A percentile compares a stretch with the other conserved stretches of the same genome.
phyloP scores from a whole-genome alignment of 2,329 filamentous ascomycete genomes.

The Sclerotinia spermophila region DNA sequence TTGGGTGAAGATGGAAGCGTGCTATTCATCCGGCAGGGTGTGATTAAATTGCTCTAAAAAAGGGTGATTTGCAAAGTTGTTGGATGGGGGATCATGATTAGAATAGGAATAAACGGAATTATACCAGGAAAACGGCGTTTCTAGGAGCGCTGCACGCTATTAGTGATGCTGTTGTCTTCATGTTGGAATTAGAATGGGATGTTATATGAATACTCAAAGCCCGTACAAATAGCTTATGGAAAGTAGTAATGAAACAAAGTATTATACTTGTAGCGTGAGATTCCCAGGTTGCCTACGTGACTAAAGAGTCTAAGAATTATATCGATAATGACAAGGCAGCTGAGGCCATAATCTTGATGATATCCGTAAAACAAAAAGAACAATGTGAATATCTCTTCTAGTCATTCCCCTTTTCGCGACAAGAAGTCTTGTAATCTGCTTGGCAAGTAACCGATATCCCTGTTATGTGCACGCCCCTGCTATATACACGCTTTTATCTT shows the following conservation, averaged over 20 bases:
- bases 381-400: background rate
- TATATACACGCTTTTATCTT: too few relatives aligned
- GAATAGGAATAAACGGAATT: background rate
- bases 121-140: background rate
- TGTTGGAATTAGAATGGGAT: background rate
- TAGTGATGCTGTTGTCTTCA: background rate
- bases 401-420: background rate
- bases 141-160: background rate
- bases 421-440: background rate
- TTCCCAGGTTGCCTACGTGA: background rate
- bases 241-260: background rate
- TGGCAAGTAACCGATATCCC: background rate
- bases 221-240: background rate
- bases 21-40: background rate
- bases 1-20: background rate
- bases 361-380: background rate
- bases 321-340: background rate
- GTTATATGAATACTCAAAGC: background rate
- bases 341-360: background rate
- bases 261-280: background rate
- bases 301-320: background rate
- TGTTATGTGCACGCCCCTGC: too few relatives aligned
- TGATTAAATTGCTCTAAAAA: background rate
- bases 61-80: background rate
- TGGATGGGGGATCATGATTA: background rate